Conservation (phyloP, 176 grass and related monocot genomes). For the Oryza glaberrima region DNA sequence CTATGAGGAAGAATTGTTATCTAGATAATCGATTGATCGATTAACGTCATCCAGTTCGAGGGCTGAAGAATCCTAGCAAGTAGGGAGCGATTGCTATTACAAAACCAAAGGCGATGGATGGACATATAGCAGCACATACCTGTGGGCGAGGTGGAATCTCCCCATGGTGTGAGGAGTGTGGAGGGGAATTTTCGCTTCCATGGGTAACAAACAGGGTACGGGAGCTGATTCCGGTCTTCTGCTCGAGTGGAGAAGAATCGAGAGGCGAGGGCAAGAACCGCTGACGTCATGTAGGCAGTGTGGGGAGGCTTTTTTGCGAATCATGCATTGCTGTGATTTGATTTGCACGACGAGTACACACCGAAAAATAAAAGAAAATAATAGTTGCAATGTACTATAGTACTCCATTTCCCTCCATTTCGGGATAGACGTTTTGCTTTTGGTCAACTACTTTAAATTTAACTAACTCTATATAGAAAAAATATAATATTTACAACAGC, state of each 20-base stretch:
- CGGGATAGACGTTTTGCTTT: too few relatives aligned
- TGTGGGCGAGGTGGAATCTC: slow-evolving; percentile 54
- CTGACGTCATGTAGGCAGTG: too few relatives aligned
- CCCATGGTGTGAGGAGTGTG: slow-evolving; percentile 53
- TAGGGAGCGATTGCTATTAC: not conserved
- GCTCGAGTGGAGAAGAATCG: not conserved
- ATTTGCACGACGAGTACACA: too few relatives aligned
- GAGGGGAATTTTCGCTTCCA: slow-evolving; percentile 44
- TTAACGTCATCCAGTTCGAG: not conserved
- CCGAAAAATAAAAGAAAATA: too few relatives aligned
- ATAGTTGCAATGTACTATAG: too few relatives aligned
- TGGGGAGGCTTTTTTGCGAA: too few relatives aligned
- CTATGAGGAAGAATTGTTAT: not conserved
- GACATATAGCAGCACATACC: not conserved
- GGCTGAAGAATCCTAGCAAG: not conserved
- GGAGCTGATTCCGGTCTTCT: not conserved
- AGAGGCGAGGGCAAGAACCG: too few relatives aligned
- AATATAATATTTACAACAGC: too few relatives aligned
- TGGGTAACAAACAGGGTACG: not conserved
- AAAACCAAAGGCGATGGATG: not conserved
- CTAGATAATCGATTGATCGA: not conserved
- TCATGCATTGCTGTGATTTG: too few relatives aligned
- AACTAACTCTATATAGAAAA: too few relatives aligned
- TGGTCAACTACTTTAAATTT: too few relatives aligned
- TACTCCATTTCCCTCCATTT: too few relatives aligned